These are phyloP conservation scores for Cylindrotheca closterium DNA, from an alignment of 108 stramenopile species.

Conservation along the genomic window DNA sequence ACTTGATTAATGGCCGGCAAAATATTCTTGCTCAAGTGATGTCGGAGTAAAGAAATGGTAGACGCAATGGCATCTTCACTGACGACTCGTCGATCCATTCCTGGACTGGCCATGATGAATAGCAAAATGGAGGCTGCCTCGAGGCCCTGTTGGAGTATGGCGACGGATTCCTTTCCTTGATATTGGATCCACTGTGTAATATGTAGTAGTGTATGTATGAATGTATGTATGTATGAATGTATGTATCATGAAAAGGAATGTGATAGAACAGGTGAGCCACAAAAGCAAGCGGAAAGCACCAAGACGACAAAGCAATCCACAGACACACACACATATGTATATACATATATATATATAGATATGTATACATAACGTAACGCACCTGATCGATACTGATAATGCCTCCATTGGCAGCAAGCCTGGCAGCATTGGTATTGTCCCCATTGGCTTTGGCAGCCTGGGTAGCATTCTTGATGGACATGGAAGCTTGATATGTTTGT, in stretches of 20 bases:
- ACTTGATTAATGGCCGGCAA: conserved; percentile 68
- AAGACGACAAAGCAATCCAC: too few relatives aligned
- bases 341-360: too few relatives aligned
- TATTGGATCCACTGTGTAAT: conserved; percentile 25
- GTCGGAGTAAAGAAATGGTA: conserved; percentile 70
- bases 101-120: conserved; percentile 70
- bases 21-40: conserved; percentile 69
- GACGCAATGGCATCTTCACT: conserved; percentile 86
- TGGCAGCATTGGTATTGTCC: not conserved
- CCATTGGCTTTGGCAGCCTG: too few relatives aligned
- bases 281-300: too few relatives aligned
- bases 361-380: too few relatives aligned
- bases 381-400: not conserved
- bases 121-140: conserved; percentile 80
- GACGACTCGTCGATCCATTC: conserved; percentile 75
- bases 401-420: not conserved
- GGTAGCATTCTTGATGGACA: too few relatives aligned
- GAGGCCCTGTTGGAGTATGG: conserved; percentile 29
- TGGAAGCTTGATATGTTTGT: conserved; percentile 29
- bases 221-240: not conserved
- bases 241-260: not conserved
- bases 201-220: too few relatives aligned
- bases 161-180: conserved; percentile 6
- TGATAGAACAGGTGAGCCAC: too few relatives aligned
- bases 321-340: too few relatives aligned